These are phyloP conservation scores for Dactylorhiza incarnata DNA, from an alignment of 106 monocot species.

Conservation along the genomic window DNA sequence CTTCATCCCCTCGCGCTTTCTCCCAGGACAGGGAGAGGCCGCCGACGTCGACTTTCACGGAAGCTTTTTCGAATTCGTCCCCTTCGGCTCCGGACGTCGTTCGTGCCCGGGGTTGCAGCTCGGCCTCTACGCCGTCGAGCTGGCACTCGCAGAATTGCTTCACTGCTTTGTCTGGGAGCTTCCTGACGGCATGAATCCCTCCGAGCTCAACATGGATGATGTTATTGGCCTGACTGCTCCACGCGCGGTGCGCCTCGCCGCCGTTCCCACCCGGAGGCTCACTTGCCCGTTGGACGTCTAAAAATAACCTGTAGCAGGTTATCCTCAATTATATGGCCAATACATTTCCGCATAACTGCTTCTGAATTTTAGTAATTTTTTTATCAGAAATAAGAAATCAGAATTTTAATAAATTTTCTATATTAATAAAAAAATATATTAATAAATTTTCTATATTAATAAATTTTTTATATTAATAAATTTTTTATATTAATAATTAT, in stretches of 20 bases:
- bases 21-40: constrained; percentile 2
- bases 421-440: no score
- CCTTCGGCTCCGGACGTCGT: constrained; percentile 46
- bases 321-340: no score
- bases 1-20: constrained; percentile 40
- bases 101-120: constrained; percentile 51
- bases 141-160: constrained; percentile 28
- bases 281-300: neutral
- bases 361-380: no score
- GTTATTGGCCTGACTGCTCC: constrained; percentile 35
- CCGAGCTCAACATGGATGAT: constrained; percentile 40
- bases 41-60: constrained; percentile 36
- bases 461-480: no score
- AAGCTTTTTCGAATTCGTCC: constrained; percentile 36
- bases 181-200: constrained; percentile 33
- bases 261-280: constrained; percentile 22
- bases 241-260: constrained; percentile 18
- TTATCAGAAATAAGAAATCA: no score
- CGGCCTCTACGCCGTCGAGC: constrained; percentile 22
- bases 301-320: no score
- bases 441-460: no score
- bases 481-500: no score
- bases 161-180: constrained; percentile 43
- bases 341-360: no score
- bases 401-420: no score